phyloP scores from a whole-genome alignment of 1,139 yeast species.

The Debaryomycetaceae sp. region DNA sequence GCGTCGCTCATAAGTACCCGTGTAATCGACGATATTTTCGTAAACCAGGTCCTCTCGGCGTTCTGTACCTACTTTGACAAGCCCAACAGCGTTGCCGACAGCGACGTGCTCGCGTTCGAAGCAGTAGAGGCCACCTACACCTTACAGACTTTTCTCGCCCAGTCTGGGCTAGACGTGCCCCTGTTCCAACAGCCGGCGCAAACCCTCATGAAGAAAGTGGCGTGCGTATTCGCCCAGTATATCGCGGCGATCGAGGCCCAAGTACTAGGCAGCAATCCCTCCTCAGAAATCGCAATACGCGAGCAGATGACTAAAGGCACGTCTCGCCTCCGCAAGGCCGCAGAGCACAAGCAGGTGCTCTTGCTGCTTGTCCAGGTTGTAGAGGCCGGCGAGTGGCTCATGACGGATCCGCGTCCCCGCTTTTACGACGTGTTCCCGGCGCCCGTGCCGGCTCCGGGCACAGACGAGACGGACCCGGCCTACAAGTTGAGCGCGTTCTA shows the following conservation, averaged over 20 bases:
- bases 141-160: conserved; percentile 12
- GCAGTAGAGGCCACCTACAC: conserved; percentile 25
- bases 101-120: conserved; percentile 32
- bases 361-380: conserved; percentile 38
- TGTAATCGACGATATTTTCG: conserved; percentile 13
- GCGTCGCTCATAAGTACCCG: conserved; percentile 14
- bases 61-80: conserved; percentile 6
- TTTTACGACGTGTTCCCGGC: conserved; percentile 43
- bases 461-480: conserved; percentile 29
- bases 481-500: conserved; percentile 52
- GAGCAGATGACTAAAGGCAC: conserved; percentile 57
- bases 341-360: conserved; percentile 52
- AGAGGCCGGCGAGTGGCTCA: conserved; percentile 63
- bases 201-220: conserved; percentile 6
- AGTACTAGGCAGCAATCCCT: conserved; percentile 29
- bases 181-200: conserved; percentile 5
- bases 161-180: conserved; percentile 5
- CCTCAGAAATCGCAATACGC: conserved; percentile 54
- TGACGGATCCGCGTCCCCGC: conserved; percentile 37
- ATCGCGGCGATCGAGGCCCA: conserved; percentile 44
- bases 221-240: conserved; percentile 38
- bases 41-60: conserved; percentile 5
- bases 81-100: conserved; percentile 8
- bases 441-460: conserved; percentile 23
- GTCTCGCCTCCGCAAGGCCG: conserved; percentile 51